Evolutionary conservation across 352 stramenopile species (phyloP).

Genomic region (Globisporangium mamillatum): DNA sequence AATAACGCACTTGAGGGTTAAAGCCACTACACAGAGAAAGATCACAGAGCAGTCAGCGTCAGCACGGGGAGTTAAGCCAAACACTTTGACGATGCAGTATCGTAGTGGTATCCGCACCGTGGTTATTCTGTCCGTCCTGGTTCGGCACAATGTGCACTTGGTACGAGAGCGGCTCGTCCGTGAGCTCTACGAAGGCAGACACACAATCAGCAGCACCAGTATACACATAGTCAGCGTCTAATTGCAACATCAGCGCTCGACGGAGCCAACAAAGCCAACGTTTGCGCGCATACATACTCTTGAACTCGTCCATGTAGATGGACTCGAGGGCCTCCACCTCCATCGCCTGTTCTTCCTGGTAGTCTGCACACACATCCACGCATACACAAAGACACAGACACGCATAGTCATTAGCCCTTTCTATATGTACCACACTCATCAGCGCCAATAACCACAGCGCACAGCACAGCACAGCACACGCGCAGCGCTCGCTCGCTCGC

Average conservation of each 20-base stretch:
- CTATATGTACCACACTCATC: neutral
- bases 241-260: neutral
- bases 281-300: constrained; percentile 37
- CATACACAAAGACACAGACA: constrained; percentile 3
- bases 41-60: neutral
- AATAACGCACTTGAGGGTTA: constrained; percentile 74
- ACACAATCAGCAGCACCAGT: neutral
- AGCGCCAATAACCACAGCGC: neutral
- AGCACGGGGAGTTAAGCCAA: neutral
- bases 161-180: constrained; percentile 67
- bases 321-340: constrained; percentile 87
- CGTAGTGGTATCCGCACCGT: constrained; percentile 33
- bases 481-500: neutral
- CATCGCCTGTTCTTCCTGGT: constrained; percentile 87
- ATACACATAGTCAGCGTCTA: constrained; percentile 8
- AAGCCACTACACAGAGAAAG: constrained; percentile 35
- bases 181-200: constrained; percentile 46
- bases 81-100: neutral
- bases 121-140: constrained; percentile 82
- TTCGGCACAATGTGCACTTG: constrained; percentile 83
- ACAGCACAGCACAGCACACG: neutral
- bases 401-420: neutral
- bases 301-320: constrained; percentile 91
- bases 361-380: constrained; percentile 43
- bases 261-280: neutral